These are phyloP conservation scores for Cyberlindnera petersonii DNA, from an alignment of 805 yeast species.

Conservation along the genomic window DNA sequence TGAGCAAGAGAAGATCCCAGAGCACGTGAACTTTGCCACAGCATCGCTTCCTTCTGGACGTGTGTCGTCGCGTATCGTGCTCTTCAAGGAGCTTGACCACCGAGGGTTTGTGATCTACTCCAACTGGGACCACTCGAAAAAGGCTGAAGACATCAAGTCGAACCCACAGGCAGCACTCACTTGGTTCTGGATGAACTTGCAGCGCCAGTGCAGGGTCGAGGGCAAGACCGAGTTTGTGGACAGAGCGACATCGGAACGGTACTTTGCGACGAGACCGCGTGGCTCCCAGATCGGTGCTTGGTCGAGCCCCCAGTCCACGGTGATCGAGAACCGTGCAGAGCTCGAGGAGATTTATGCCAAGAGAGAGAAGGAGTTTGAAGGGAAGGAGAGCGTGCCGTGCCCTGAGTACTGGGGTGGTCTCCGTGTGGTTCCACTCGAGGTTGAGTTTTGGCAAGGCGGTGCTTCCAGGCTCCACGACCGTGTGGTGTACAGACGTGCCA, in stretches of 20 bases:
- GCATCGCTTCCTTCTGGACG: constrained; percentile 88
- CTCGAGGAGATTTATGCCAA: constrained; percentile 50
- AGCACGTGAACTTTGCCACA: constrained; percentile 82
- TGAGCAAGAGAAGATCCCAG: constrained; percentile 64
- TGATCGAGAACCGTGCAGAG: constrained; percentile 53
- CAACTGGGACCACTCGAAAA: constrained; percentile 87
- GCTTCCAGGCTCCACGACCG: constrained; percentile 87
- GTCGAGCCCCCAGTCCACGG: constrained; percentile 86
- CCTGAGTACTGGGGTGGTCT: constrained; percentile 97
- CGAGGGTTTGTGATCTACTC: constrained; percentile 85
- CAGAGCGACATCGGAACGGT: constrained; percentile 68
- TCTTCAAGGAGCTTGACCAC: constrained; percentile 85
- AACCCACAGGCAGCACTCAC: constrained; percentile 81
- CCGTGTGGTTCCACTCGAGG: constrained; percentile 78
- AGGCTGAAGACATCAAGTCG: constrained; percentile 61
- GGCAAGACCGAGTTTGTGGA: constrained; percentile 74
- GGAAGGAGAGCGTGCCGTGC: constrained; percentile 66
- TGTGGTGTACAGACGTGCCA: constrained; percentile 60
- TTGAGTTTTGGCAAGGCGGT: constrained; percentile 98
- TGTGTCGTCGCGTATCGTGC: constrained; percentile 77
- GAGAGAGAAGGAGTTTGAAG: constrained; percentile 55
- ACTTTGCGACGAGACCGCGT: constrained; percentile 84
- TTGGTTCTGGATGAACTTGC: constrained; percentile 88
- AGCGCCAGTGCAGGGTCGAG: constrained; percentile 91
- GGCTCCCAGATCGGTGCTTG: constrained; percentile 95